Percentiles rank a stretch among this genome's conserved stretches.
Evolutionary conservation across 2,329 filamentous ascomycete genomes (phyloP).

Genomic region (Lasiodiplodia sp.): DNA sequence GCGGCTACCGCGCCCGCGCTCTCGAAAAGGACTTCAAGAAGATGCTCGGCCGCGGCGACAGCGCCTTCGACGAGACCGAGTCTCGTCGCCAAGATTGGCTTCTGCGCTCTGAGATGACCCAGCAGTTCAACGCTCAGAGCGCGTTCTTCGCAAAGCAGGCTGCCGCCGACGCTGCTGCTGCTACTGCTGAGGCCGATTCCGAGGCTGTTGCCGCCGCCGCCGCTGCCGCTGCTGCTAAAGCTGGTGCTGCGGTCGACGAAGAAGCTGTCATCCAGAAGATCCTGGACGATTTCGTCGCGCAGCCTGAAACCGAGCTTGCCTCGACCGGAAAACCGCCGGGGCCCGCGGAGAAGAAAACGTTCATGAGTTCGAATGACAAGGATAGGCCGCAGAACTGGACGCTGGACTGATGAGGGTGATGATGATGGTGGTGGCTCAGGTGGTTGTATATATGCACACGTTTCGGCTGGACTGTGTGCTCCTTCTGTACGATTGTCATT

Average conservation of each 20-base stretch:
- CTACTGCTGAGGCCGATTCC: background rate
- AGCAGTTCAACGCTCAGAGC: slow-evolving; percentile 5
- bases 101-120: background rate
- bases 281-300: background rate
- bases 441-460: no score
- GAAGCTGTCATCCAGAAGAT: background rate
- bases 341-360: no score
- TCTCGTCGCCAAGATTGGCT: background rate
- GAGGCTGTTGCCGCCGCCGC: background rate
- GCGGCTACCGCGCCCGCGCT: slow-evolving; percentile 1
- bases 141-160: background rate
- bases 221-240: background rate
- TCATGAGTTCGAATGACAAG: no score
- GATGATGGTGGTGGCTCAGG: background rate
- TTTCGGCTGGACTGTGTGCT: no score
- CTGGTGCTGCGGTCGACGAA: background rate
- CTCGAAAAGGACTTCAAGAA: slow-evolving; percentile 20
- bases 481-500: no score
- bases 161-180: background rate
- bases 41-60: slow-evolving; percentile 1
- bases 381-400: background rate
- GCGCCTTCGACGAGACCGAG: background rate
- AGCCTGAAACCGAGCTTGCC: background rate
- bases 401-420: background rate
- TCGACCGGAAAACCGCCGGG: background rate